Conservation (phyloP, 176 grass and related monocot species). For the Zoysia japonica region DNA sequence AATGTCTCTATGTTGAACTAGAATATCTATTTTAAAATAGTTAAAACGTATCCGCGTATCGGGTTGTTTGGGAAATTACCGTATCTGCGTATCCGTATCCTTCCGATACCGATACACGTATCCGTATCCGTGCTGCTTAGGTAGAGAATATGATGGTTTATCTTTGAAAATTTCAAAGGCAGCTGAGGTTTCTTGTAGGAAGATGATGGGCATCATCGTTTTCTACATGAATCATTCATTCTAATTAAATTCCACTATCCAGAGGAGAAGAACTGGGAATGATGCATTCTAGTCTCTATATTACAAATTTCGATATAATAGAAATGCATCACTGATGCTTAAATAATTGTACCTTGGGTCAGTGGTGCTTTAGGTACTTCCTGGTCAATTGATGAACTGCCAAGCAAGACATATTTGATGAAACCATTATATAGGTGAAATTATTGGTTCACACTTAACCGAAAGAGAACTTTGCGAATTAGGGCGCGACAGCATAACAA, state of each 20-base stretch:
- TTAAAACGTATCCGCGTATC: no score
- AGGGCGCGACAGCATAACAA: constrained; percentile 44
- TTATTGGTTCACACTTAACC: constrained; percentile 17
- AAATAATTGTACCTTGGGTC: constrained; percentile 30
- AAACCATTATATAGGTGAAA: constrained; percentile 4
- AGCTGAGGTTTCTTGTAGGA: neutral
- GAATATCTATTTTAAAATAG: no score
- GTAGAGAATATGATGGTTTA: neutral
- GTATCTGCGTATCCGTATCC: no score
- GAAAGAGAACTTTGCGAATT: constrained; percentile 36
- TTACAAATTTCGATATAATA: constrained; percentile 4
- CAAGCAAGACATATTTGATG: constrained; percentile 29
- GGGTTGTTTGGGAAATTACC: no score
- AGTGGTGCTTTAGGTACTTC: constrained; percentile 45
- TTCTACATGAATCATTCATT: neutral
- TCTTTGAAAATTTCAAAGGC: neutral
- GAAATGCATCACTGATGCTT: constrained; percentile 32
- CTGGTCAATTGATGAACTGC: constrained; percentile 47
- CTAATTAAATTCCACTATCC: neutral
- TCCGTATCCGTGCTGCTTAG: no score
- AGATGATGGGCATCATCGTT: neutral
- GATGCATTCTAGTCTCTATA: neutral
- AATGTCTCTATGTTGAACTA: no score
- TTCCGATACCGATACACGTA: no score
- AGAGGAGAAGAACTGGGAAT: neutral